Percentiles rank a stretch among this genome's conserved stretches.
phyloP scores from a whole-genome alignment of 371 early-diverging fungal genomes.

The Mucor mucedo region DNA sequence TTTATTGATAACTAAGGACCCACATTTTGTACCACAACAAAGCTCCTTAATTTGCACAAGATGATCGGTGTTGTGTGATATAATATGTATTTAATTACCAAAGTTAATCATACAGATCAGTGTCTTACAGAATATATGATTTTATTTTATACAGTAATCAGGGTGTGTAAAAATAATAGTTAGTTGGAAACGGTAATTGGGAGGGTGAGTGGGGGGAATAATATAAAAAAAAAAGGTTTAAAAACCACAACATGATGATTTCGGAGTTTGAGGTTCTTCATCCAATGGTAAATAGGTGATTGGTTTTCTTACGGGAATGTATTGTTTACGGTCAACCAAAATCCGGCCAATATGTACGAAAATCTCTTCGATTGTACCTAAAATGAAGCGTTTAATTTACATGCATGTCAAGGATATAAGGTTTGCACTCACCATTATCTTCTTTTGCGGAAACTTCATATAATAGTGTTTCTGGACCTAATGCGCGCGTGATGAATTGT shows the following conservation, averaged over 20 bases:
- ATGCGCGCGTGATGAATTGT: slow-evolving; percentile 61
- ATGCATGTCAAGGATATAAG: background rate
- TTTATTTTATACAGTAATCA: no score
- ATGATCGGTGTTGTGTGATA: no score
- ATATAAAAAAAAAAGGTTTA: slow-evolving; percentile 5
- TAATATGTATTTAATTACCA: no score
- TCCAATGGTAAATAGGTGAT: slow-evolving; percentile 36
- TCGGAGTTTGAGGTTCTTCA: slow-evolving; percentile 42
- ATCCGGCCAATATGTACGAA: slow-evolving; percentile 65
- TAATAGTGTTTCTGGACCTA: slow-evolving; percentile 63
- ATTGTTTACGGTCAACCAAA: slow-evolving; percentile 63
- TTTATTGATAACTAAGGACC: no score
- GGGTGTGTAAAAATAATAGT: background rate
- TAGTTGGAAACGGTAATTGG: background rate
- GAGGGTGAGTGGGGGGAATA: slow-evolving; percentile 13
- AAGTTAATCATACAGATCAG: no score
- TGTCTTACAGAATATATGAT: no score
- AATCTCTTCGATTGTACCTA: slow-evolving; percentile 63
- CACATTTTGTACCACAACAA: no score
- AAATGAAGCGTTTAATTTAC: background rate
- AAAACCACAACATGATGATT: slow-evolving; percentile 48
- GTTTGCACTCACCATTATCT: slow-evolving; percentile 60
- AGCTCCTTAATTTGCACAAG: no score
- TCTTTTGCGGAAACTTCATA: slow-evolving; percentile 79
- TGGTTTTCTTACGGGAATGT: slow-evolving; percentile 39